Percentiles rank a stretch among this genome's conserved stretches.
phyloP scores from a whole-genome alignment of 1,284 basidiomycete genomes.

The Trichosporon sp. region DNA sequence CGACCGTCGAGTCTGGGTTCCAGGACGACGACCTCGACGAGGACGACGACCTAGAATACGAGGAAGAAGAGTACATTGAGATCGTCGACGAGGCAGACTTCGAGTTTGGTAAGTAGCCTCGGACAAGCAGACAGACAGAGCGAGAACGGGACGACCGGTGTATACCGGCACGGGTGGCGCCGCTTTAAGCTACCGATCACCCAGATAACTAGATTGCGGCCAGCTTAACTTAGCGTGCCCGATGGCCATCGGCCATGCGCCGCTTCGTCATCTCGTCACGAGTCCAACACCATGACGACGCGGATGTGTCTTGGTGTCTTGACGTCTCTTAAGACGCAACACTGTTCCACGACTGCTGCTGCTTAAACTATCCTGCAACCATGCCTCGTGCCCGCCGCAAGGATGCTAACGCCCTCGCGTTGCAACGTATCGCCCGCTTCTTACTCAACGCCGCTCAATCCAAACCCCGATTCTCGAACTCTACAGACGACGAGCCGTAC shows the following conservation, averaged over 20 bases:
- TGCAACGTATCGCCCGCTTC: not conserved
- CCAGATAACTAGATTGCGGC: not conserved
- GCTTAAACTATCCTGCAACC: not conserved
- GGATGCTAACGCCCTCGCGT: not conserved
- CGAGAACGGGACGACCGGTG: not conserved
- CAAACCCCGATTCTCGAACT: not conserved
- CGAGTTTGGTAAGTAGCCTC: constrained; percentile 28
- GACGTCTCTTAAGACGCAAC: not conserved
- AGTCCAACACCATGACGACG: not conserved
- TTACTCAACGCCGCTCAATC: not conserved
- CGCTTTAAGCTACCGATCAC: constrained; percentile 7
- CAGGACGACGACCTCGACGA: constrained; percentile 39
- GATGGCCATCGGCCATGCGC: constrained; percentile 9
- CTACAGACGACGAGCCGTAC: constrained; percentile 28
- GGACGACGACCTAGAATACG: constrained; percentile 30
- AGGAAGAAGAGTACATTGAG: constrained; percentile 37
- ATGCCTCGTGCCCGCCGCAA: constrained; percentile 9
- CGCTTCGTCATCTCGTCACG: constrained; percentile 9
- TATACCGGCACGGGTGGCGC: not conserved
- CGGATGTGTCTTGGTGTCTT: not conserved
- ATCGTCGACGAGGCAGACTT: constrained; percentile 23
- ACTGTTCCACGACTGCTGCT: not conserved
- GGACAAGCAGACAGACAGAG: not conserved
- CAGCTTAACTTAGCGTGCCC: constrained; percentile 1
- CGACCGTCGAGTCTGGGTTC: constrained; percentile 31